phyloP scores from a whole-genome alignment of 2,329 filamentous ascomycete genomes.

The Zymoseptoria crescenta region DNA sequence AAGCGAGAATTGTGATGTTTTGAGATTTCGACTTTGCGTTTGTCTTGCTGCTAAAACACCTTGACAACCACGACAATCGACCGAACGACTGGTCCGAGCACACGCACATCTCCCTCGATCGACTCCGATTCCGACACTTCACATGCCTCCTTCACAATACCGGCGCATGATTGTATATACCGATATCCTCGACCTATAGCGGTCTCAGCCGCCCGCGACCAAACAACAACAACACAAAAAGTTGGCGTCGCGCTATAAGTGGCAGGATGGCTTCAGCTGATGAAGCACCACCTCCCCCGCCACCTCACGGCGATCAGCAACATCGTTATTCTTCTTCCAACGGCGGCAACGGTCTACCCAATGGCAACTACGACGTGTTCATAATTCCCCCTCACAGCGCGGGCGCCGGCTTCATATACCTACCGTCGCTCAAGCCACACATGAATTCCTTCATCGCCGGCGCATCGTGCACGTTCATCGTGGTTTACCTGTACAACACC shows the following conservation, averaged over 20 bases:
- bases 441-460: conserved; percentile 88
- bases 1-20: neutral
- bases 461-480: conserved; percentile 65
- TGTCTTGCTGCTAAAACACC: neutral
- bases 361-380: conserved; percentile 95
- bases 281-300: conserved; percentile 66
- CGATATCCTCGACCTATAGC: neutral
- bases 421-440: conserved; percentile 81
- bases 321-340: neutral
- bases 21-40: neutral
- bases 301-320: conserved; percentile 68
- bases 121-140: neutral
- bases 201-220: neutral
- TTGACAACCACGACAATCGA: neutral
- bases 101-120: neutral
- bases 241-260: neutral
- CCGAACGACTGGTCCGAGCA: neutral
- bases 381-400: conserved; percentile 88
- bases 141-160: neutral
- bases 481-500: conserved; percentile 64
- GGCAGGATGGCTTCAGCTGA: conserved; percentile 29
- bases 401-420: conserved; percentile 82
- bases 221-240: neutral
- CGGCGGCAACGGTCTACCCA: conserved; percentile 59
- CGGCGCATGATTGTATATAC: neutral